phyloP scores from a whole-genome alignment of 306 rosid genomes.

The Castanea crenata region DNA sequence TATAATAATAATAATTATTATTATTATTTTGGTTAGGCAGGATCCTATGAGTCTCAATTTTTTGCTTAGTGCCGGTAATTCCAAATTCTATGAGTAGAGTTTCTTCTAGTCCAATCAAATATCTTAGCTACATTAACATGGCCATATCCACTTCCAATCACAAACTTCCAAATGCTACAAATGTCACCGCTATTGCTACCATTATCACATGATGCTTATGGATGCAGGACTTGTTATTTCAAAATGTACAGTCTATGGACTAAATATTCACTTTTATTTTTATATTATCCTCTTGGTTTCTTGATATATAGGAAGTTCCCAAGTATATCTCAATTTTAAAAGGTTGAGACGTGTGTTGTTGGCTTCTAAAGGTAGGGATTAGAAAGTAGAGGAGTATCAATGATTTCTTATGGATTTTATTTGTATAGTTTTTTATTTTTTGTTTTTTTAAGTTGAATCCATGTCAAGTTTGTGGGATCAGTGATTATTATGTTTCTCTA shows the following conservation, averaged over 20 bases:
- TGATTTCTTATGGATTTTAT: not conserved
- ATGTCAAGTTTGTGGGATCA: conserved; percentile 4
- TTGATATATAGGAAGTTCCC: not conserved
- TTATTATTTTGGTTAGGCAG: not conserved
- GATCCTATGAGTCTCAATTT: not conserved
- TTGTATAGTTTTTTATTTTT: not conserved
- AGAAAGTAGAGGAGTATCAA: not conserved
- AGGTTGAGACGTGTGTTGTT: not conserved
- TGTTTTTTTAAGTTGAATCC: not conserved
- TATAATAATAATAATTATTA: not conserved
- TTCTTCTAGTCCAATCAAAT: not conserved
- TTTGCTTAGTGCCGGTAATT: not conserved
- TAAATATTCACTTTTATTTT: not conserved
- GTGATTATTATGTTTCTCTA: conserved; percentile 3
- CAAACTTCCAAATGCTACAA: not conserved
- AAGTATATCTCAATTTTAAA: not conserved
- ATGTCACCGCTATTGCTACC: not conserved
- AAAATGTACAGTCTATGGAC: not conserved
- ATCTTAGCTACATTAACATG: not conserved
- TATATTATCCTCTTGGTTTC: not conserved
- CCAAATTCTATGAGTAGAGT: not conserved
- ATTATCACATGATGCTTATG: not conserved
- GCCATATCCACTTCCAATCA: not conserved
- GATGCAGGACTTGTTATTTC: not conserved
- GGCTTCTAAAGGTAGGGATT: not conserved